Percentiles rank a stretch among this genome's conserved stretches.
phyloP scores from a whole-genome alignment of 2,329 filamentous ascomycete species.

The Magnaporthiopsis poae region DNA sequence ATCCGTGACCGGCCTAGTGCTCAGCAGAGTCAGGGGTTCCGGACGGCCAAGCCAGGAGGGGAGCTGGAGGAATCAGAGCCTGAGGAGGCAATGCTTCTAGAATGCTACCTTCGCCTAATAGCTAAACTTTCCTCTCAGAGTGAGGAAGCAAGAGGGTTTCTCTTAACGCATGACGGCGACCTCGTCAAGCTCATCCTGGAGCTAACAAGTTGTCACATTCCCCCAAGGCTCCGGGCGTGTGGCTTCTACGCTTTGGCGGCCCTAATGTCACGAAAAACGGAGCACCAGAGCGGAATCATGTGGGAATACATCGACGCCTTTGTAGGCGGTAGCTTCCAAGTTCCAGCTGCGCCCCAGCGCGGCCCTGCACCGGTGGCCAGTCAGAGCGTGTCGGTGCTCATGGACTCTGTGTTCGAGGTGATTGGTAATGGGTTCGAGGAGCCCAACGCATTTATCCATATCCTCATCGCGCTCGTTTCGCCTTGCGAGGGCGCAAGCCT shows the following conservation, averaged over 20 bases:
- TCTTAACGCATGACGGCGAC: conserved; percentile 49
- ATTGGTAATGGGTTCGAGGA: conserved; percentile 76
- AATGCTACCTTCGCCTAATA: conserved; percentile 83
- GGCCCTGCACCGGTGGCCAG: conserved; percentile 9
- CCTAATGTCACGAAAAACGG: conserved; percentile 64
- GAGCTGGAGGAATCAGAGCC: conserved; percentile 72
- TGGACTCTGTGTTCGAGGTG: conserved; percentile 61
- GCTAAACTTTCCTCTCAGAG: conserved; percentile 72
- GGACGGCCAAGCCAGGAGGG: conserved; percentile 49
- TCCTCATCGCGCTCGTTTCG: conserved; percentile 62
- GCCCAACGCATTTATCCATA: conserved; percentile 69
- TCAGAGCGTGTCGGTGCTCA: conserved; percentile 26
- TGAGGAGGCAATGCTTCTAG: conserved; percentile 91
- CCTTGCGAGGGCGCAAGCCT: conserved; percentile 52
- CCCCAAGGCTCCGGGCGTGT: conserved; percentile 68
- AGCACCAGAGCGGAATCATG: conserved; percentile 58
- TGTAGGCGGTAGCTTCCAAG: conserved; percentile 48
- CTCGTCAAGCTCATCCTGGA: conserved; percentile 54
- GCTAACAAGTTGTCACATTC: conserved; percentile 67
- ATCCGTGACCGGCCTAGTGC: conserved; percentile 61
- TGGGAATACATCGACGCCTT: conserved; percentile 76
- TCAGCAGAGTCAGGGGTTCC: conserved; percentile 43
- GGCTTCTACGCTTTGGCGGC: conserved; percentile 71
- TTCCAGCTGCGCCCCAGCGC: conserved; percentile 14
- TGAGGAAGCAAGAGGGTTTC: conserved; percentile 58